Base-by-base conservation (phyloP, 306 rosid genomes). In the Geum urbanum region DNA sequence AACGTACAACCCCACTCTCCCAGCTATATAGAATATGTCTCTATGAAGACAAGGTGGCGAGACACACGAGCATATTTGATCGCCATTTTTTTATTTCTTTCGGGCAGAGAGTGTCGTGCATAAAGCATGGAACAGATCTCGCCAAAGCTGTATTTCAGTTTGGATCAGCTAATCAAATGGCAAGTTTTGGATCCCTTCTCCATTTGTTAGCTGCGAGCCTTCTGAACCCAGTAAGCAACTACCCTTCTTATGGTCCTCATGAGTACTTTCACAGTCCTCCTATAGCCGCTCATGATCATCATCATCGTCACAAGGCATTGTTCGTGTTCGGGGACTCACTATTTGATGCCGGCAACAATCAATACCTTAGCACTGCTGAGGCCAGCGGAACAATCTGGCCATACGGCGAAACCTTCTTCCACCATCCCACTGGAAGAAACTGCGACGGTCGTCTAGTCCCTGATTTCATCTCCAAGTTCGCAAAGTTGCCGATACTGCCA, bases 371-470 rank as follows among this genome's bases (percentile, higher is more conserved):
- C 20, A 67, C 81, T 7, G 15, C 0, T 2, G 19, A 14, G 14
- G 45, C 2, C 6, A 47, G 76, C 16, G n/a, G 80, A 85, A 84
- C 82, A 39, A 76, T 41, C 57, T 7, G 9, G 6, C 89, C 92
- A 4, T 84, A 84, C 19, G 92, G 86, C 1, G 73, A 80, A 51
- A 80, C 79, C 27, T 24, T 24, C 57, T 84, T 82, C 71, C 76
- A 80, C 13, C 78, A 70, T 48, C 81, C 89, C 14, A 64, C 80
- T 2, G 89, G 92, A 0, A 70, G 89, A 74, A 76, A 50, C 64
- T 78, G 79, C 9, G 81, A 87, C 53, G 86, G 92, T 10, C 81
- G 84, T 7, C 4, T 84, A 5, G 5, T 84, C 50, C 84, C 85
- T 27, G 82, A 84, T 82, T 87, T 82, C 73, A 69, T 82, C 9